Base-by-base conservation (phyloP, 2,329 filamentous ascomycete genomes). In the Fusarium humuli region DNA sequence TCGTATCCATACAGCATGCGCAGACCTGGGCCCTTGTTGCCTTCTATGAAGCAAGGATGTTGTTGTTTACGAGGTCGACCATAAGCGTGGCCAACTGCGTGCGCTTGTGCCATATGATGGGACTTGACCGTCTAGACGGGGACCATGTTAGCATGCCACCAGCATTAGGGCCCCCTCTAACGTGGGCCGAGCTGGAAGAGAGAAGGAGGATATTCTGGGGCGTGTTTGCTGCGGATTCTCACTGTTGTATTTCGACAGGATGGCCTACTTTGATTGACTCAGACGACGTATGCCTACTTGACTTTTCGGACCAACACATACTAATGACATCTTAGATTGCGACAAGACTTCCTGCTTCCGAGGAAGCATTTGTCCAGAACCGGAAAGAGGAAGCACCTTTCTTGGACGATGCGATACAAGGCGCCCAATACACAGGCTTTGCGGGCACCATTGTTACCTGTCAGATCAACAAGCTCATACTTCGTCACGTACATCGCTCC, bases 141-240 rank as follows among this genome's bases (percentile, higher is more conserved):
- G 80, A 82, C 2, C 85, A 85, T 1, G 77, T 90, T 14, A 89
- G 91, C 58, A 87, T 93, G 42, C 92, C 94, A 69, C 92, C 94
- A 57, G 91, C 91, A 45, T 77, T 98, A 10, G 84, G 88, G 6
- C 91, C 93, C 2, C 85, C 94, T 0, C 88, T 87, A 72, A 92
- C 94, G 75, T 97, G 93, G 93, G 90, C 88, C 1, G 95, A 98
- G 66, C 69, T 84, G 22, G 85, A 87, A 63, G 94, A 98, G 79
- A 86, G 94, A 54, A 87, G 95, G 61, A 86, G 95, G 70, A 90
- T 92, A 0, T 97, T 97, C 73, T 98, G 95, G 95, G 88, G 91
- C 70, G 87, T 90, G 1, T 98, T 95, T 75, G 92, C 90, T 71
- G 86, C 92, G 44, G 94, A 98, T 78, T 88, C 92, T 27, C 97